Evolutionary conservation across 805 yeast genomes (phyloP).

Genomic region (Wickerhamiella slavikovae): DNA sequence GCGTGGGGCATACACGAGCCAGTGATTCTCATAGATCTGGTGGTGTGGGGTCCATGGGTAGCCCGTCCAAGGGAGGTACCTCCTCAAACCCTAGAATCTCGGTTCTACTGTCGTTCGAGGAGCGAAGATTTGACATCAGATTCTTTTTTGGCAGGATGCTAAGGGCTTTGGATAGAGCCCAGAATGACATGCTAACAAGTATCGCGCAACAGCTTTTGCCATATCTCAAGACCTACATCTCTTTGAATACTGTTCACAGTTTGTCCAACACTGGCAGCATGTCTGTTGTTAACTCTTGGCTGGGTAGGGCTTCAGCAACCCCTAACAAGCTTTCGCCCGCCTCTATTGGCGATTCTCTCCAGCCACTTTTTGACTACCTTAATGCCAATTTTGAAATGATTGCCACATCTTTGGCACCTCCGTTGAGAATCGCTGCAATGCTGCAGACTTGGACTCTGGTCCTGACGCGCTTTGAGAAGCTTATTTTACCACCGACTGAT

Average conservation of each 20-base stretch:
- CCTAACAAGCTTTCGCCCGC: constrained; percentile 7
- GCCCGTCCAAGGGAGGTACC: too few relatives aligned
- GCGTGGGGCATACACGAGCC: too few relatives aligned
- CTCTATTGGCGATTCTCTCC: constrained; percentile 40
- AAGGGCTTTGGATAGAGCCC: constrained; percentile 39
- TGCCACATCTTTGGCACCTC: constrained; percentile 36
- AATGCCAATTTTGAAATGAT: constrained; percentile 46
- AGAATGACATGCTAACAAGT: constrained; percentile 43
- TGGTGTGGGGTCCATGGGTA: too few relatives aligned
- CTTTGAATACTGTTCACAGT: constrained; percentile 34
- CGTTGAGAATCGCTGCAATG: constrained; percentile 42
- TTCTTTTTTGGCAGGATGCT: constrained; percentile 64
- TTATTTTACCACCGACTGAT: constrained; percentile 51
- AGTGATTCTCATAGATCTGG: background rate
- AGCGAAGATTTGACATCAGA: constrained; percentile 59
- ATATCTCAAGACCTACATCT: constrained; percentile 35
- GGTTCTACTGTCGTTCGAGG: constrained; percentile 54
- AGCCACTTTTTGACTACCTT: constrained; percentile 55
- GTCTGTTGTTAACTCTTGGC: constrained; percentile 13
- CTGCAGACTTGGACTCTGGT: constrained; percentile 64
- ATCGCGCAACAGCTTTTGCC: constrained; percentile 57
- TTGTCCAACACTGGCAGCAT: constrained; percentile 15
- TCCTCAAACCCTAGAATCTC: constrained; percentile 17
- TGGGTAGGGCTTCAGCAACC: constrained; percentile 10
- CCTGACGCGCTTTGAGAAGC: constrained; percentile 42